Base-by-base conservation (phyloP, 2,329 filamentous ascomycete species). In the Bretziella fagacearum region DNA sequence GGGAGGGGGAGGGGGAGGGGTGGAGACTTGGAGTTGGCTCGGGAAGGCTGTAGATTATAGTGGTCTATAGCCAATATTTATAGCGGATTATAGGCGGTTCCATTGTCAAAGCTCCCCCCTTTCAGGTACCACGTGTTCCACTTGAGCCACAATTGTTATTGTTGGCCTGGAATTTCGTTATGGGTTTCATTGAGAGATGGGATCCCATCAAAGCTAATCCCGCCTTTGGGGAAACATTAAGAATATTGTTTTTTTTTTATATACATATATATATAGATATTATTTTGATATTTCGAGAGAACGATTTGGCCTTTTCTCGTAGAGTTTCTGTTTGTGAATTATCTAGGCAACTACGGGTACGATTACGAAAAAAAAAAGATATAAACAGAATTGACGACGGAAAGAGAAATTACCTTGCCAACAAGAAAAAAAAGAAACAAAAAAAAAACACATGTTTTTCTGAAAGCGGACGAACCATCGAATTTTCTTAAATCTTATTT, bases 311-410 rank as follows among this genome's bases (percentile, higher is more conserved):
- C n/a, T n/a, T n/a, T n/a, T 23, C 17, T 36, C 18, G 35, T 20
- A 17, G 35, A 10, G 17, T 39, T 22, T 2, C 13, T 39, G 13
- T 39, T n/a, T 25, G 20, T n/a, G n/a, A n/a, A n/a, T n/a, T n/a
- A n/a, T 39, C 8, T 10, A 18, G 17, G 13, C 15, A 39, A 22
- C 35, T 39, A 39, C n/a, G 18, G 35, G 15, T 39, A 39, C 18
- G 35, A 39, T 39, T 39, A 39, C 35, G 35, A 39, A 39, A 20
- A 39, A 39, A 39, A 39, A 20, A 39, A 39, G 35, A n/a, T 20
- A 39, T 17, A 39, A 22, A 20, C 35, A 20, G 35, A 39, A 39
- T 39, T 39, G 35, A 39, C n/a, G 18, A 39, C 35, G 35, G 18
- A 39, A 39, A 39, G 35, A 20, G 35, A 7, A 39, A 39, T 13